A percentile compares a stretch with the other conserved stretches of the same genome.
Conservation (phyloP, 495 filamentous ascomycete species). For the Parathielavia hyrcaniae region DNA sequence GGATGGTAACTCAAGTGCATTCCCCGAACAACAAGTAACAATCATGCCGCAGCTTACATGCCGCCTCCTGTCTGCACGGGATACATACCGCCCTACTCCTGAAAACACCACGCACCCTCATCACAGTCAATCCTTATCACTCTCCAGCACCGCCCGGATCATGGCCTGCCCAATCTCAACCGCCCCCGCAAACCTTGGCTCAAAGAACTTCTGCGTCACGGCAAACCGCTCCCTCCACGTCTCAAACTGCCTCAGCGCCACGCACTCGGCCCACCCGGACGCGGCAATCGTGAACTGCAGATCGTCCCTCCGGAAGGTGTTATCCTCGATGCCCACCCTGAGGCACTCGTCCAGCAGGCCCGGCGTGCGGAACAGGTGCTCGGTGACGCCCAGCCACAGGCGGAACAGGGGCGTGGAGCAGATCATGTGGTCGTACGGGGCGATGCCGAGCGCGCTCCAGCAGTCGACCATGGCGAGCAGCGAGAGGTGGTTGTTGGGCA, state of each 20-base stretch:
- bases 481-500: constrained; percentile 86
- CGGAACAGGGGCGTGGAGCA: constrained; percentile 98
- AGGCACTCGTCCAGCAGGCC: constrained; percentile 79
- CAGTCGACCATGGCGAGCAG: constrained; percentile 98
- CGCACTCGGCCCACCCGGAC: constrained; percentile 88
- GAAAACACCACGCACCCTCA: background rate
- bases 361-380: constrained; percentile 86
- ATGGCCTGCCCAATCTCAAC: constrained; percentile 86
- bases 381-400: constrained; percentile 93
- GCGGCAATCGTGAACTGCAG: constrained; percentile 97
- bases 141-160: constrained; percentile 91
- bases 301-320: constrained; percentile 83
- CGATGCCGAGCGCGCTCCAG: constrained; percentile 87
- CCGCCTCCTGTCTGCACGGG: background rate
- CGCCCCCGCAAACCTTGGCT: constrained; percentile 78
- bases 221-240: constrained; percentile 85
- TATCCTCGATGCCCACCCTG: constrained; percentile 77
- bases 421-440: constrained; percentile 98
- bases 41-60: background rate
- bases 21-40: no score
- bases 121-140: constrained; percentile 35
- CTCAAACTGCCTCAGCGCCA: constrained; percentile 83
- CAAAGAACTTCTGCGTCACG: constrained; percentile 82
- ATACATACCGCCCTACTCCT: background rate
- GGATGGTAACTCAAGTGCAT: no score